Percentiles rank a stretch among this genome's conserved stretches.
These are phyloP conservation scores for Chaetomium olivaceum DNA, from an alignment of 2,329 filamentous ascomycete species.

Conservation along the genomic window DNA sequence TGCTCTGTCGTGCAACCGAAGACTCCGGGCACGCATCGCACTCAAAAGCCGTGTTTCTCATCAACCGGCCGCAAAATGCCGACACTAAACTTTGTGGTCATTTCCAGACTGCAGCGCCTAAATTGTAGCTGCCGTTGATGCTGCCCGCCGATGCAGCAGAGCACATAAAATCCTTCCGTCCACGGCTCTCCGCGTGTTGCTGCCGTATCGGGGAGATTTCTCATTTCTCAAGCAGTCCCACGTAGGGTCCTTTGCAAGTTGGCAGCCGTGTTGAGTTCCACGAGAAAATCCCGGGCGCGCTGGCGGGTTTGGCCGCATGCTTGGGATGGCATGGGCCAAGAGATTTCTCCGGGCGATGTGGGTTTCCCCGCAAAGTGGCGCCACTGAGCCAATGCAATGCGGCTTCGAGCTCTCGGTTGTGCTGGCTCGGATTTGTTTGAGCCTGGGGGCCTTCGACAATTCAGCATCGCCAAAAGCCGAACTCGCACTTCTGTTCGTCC, in stretches of 20 bases:
- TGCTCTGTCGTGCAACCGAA: background rate
- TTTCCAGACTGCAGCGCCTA: constrained; percentile 12
- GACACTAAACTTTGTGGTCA: constrained; percentile 4
- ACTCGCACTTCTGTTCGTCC: background rate
- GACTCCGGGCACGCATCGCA: background rate
- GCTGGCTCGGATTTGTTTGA: background rate
- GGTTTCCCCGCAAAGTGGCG: constrained; percentile 14
- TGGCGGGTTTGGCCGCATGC: too few species aligned
- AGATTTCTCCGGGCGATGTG: background rate
- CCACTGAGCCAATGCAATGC: constrained; percentile 11
- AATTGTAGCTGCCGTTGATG: constrained; percentile 9
- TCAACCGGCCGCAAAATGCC: constrained; percentile 10
- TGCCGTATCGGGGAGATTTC: background rate
- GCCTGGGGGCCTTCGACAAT: background rate
- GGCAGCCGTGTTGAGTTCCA: background rate
- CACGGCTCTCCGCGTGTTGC: background rate
- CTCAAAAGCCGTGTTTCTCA: background rate
- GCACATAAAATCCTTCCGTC: background rate
- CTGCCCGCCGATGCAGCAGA: background rate
- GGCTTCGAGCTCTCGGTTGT: background rate
- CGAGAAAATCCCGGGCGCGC: background rate
- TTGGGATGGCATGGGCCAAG: background rate
- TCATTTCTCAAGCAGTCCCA: background rate
- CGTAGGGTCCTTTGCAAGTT: background rate
- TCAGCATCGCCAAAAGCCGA: background rate